Base-by-base conservation (phyloP, 1,139 yeast genomes). In the Candida smagusa region DNA sequence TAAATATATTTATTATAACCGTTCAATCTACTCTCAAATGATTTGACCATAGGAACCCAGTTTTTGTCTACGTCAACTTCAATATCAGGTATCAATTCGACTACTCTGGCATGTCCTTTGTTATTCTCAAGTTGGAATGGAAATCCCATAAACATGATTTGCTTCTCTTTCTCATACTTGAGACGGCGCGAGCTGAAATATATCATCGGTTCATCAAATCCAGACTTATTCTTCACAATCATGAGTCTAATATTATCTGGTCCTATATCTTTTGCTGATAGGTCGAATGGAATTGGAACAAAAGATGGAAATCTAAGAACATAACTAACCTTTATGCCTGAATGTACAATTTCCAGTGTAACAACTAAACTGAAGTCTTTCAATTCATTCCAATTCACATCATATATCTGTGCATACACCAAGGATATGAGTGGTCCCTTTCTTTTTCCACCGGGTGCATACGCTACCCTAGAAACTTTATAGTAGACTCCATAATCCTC, bases 321-420 rank as follows among this genome's bases (percentile, higher is more conserved):
- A 8, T 19, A 11, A 9, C 24, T 29, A 9, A 13, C 28, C 5
- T 9, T 35, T 26, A 12, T 22, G 3, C 27, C 30, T 3, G 19
- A 29, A 23, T 35, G 16, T 1, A 35, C 35, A 28, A 37, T 36
- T 30, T 42, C 46, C 12, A 43, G 43, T 24, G 74, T 74, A 0
- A 68, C 61, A 9, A 64, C 53, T 33, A 68, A 45, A 28, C 60
- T 53, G 7, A 62, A 54, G 26, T 57, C 59, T 16, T 49, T 49
- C 22, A 74, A 47, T 51, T 74, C 79, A 21, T 65, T 56, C 80
- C 81, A 76, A 36, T 70, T 47, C 22, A 56, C 48, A 46, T 74
- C 74, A 52, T 54, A 76, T 6, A 72, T 41, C 49, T 76, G 80
- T 4, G 71, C 63, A 45, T 73, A 72, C 12, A 72, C 54, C 27